Percentiles rank a stretch among this genome's conserved stretches.
Evolutionary conservation across 495 filamentous ascomycete genomes (phyloP).

Genomic region (Aspergillus nidulans): DNA sequence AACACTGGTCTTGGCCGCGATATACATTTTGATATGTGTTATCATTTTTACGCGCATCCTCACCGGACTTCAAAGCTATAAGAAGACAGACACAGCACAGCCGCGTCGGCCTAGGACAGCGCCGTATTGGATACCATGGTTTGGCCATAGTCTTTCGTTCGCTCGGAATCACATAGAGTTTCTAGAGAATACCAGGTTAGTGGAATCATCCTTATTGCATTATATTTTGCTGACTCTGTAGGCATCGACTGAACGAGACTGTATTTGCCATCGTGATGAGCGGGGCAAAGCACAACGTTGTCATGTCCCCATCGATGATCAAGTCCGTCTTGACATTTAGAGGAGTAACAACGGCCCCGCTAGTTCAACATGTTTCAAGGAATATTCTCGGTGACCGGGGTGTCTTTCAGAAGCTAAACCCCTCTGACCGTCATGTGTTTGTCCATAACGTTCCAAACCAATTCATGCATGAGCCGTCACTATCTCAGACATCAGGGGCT

Average conservation of each 20-base stretch:
- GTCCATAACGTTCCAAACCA: conserved; percentile 29
- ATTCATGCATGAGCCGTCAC: conserved; percentile 41
- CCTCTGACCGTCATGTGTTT: conserved; percentile 31
- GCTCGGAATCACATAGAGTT: conserved; percentile 41
- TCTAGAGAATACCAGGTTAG: conserved; percentile 38
- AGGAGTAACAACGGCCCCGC: conserved; percentile 26
- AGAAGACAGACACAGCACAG: conserved; percentile 13
- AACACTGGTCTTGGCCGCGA: neutral
- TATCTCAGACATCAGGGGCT: conserved; percentile 32
- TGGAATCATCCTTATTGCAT: neutral
- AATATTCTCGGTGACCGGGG: conserved; percentile 49
- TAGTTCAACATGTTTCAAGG: conserved; percentile 38
- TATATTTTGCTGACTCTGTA: conserved; percentile 6
- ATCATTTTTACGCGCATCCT: conserved; percentile 37
- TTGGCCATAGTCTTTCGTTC: conserved; percentile 51
- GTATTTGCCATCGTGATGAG: conserved; percentile 52
- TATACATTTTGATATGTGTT: conserved; percentile 9
- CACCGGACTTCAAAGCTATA: conserved; percentile 32
- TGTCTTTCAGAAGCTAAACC: conserved; percentile 27
- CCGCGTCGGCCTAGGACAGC: conserved; percentile 33
- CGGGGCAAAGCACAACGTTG: conserved; percentile 45
- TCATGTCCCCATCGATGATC: conserved; percentile 48
- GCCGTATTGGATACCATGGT: conserved; percentile 57
- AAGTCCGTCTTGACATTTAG: conserved; percentile 39
- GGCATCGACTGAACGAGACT: conserved; percentile 35